phyloP scores from a whole-genome alignment of 169 alveolate species.

The Cryptosporidium parvum region DNA sequence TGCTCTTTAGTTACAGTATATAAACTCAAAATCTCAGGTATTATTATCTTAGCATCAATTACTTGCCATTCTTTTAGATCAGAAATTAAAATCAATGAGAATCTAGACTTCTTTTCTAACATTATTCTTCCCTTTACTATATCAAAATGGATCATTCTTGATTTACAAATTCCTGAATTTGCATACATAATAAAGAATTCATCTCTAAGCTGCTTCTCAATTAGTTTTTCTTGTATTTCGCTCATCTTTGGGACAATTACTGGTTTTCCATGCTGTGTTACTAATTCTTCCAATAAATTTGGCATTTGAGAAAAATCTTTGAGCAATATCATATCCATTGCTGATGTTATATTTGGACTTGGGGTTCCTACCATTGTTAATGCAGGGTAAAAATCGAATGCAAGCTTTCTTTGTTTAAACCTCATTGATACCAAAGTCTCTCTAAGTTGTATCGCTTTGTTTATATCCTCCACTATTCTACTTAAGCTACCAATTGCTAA shows the following conservation, averaged over 20 bases:
- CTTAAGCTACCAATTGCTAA: conserved; percentile 61
- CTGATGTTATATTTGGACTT: conserved; percentile 28
- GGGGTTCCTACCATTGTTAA: conserved; percentile 56
- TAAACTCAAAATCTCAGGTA: conserved; percentile 47
- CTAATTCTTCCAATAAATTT: conserved; percentile 55
- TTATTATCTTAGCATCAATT: conserved; percentile 60
- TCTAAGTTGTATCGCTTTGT: conserved; percentile 42
- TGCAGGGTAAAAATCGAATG: conserved; percentile 65
- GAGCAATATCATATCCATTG: conserved; percentile 50
- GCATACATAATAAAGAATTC: conserved; percentile 45
- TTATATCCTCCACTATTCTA: conserved; percentile 38
- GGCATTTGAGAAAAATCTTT: conserved; percentile 59
- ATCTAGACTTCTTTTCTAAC: conserved; percentile 51
- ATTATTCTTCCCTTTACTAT: conserved; percentile 61
- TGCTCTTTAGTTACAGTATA: conserved; percentile 42
- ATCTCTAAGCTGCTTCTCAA: conserved; percentile 37
- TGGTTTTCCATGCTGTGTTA: conserved; percentile 54
- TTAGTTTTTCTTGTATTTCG: not conserved
- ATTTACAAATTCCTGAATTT: conserved; percentile 19
- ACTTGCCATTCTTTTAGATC: conserved; percentile 65
- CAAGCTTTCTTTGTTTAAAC: conserved; percentile 50
- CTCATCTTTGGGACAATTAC: conserved; percentile 55
- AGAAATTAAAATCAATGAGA: conserved; percentile 33
- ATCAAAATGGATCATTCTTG: conserved; percentile 17
- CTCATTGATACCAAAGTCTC: conserved; percentile 41